Conservation (phyloP, 306 rosid species). For the Cicer cuneatum region DNA sequence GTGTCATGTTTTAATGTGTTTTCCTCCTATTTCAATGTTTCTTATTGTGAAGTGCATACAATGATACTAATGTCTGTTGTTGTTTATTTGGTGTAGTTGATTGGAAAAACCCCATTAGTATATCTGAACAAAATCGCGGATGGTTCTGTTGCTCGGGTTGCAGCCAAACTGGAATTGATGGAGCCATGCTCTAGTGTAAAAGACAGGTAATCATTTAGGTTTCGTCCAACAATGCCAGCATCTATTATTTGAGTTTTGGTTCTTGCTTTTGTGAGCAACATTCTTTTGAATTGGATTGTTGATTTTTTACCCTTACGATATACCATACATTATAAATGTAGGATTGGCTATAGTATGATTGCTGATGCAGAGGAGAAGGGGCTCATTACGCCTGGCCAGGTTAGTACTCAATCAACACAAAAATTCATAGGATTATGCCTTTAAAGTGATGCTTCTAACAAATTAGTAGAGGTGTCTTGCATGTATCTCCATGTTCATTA, state of each 20-base stretch:
- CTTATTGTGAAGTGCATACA: neutral
- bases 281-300: conserved; percentile 1
- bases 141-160: conserved; percentile 71
- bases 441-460: conserved; percentile 13
- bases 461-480: conserved; percentile 1
- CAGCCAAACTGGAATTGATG: conserved; percentile 78
- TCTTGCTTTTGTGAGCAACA: neutral
- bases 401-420: conserved; percentile 44
- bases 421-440: neutral
- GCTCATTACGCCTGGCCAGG: conserved; percentile 74
- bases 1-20: conserved; percentile 5
- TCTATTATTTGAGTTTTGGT: conserved; percentile 20
- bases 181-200: conserved; percentile 84
- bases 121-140: conserved; percentile 66
- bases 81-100: conserved; percentile 53
- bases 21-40: neutral
- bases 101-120: conserved; percentile 78
- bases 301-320: conserved; percentile 21
- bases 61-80: conserved; percentile 16
- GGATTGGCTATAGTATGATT: conserved; percentile 87
- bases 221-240: neutral
- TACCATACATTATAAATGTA: conserved; percentile 28
- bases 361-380: conserved; percentile 79
- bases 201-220: conserved; percentile 59
- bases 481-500: conserved; percentile 36